phyloP scores from a whole-genome alignment of 345 rosid species.

The Lumnitzera littorea region DNA sequence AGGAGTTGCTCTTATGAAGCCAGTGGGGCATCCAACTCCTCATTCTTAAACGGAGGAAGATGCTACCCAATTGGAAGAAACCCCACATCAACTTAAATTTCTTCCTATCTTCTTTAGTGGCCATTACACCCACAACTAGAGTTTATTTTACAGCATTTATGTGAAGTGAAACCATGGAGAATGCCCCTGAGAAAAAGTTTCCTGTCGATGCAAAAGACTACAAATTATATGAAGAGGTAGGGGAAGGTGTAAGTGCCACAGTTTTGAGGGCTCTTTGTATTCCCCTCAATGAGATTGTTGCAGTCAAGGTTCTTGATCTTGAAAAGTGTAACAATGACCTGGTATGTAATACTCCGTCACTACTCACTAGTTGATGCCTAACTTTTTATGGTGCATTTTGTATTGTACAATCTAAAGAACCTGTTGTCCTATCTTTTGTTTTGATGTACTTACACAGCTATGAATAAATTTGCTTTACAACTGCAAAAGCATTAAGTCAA shows the following conservation, averaged over 20 bases:
- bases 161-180: constrained; percentile 47
- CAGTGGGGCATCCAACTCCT: constrained; percentile 14
- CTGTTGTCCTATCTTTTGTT: not conserved
- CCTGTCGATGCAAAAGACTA: constrained; percentile 76
- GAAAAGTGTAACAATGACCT: constrained; percentile 94
- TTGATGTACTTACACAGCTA: no score
- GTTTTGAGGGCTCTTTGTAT: constrained; percentile 87
- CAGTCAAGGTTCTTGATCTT: constrained; percentile 93
- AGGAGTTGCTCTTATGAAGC: constrained; percentile 15
- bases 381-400: not conserved
- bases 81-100: constrained; percentile 33
- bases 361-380: not conserved
- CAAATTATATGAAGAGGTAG: constrained; percentile 82
- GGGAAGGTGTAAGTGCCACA: constrained; percentile 95
- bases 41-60: constrained; percentile 30
- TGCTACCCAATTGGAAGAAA: constrained; percentile 64
- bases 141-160: constrained; percentile 32
- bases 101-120: constrained; percentile 15
- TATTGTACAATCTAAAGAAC: not conserved
- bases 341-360: constrained; percentile 26
- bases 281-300: constrained; percentile 81
- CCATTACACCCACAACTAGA: constrained; percentile 21
- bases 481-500: no score
- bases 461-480: no score
- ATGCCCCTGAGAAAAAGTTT: constrained; percentile 50